phyloP scores from a whole-genome alignment of 2,329 filamentous ascomycete species.

The Leptodontidium sp. region DNA sequence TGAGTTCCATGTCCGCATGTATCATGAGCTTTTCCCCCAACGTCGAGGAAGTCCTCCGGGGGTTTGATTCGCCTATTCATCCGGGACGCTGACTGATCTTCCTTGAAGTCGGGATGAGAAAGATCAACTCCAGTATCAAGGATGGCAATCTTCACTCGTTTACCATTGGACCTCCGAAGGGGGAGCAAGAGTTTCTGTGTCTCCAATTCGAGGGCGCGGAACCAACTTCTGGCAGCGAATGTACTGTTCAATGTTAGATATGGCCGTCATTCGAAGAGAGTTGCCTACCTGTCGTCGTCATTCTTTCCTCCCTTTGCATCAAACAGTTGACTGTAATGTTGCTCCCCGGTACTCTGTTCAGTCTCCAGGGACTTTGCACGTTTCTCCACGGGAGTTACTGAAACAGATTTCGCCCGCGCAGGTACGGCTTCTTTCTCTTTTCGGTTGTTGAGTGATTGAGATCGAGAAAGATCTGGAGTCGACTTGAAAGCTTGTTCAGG shows the following conservation, averaged over 20 bases:
- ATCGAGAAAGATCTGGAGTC: slow-evolving; percentile 7
- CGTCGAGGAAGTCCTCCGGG: slow-evolving; percentile 26
- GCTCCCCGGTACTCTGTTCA: neutral
- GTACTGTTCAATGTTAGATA: neutral
- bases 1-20: slow-evolving; percentile 46
- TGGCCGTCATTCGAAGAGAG: neutral
- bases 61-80: slow-evolving; percentile 21
- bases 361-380: neutral
- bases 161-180: neutral
- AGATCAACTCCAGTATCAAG: slow-evolving; percentile 31
- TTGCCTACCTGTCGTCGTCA: slow-evolving; percentile 7
- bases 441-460: neutral
- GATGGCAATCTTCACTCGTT: slow-evolving; percentile 31
- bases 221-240: slow-evolving; percentile 20
- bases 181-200: slow-evolving; percentile 17
- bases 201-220: slow-evolving; percentile 11
- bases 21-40: slow-evolving; percentile 30
- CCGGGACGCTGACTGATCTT: slow-evolving; percentile 9
- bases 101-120: slow-evolving; percentile 22
- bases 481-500: neutral
- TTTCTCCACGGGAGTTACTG: neutral
- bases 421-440: neutral
- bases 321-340: slow-evolving; percentile 18
- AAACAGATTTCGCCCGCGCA: neutral
- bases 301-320: slow-evolving; percentile 23